Evolutionary conservation across 202 grass and related monocot species (phyloP), one percentile per base, ranked within the genome.

Genomic region (Zizania palustris): DNA sequence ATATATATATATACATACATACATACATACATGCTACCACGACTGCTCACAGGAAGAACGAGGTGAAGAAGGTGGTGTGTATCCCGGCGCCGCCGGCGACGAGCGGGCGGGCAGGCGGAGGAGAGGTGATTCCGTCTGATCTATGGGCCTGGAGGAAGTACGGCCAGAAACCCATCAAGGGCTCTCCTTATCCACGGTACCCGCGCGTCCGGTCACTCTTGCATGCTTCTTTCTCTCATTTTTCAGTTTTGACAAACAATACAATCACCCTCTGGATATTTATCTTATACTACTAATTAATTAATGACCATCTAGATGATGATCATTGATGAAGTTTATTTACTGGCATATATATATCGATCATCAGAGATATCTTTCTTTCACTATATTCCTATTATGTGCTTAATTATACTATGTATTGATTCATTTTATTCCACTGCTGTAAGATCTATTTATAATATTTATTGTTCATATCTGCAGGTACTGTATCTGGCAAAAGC

Each of bases 111-210:
- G 63, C 58, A 28, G 84, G 93, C 10, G 90, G 84, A 69, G 93
- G 93, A 38, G 93, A 96, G 56, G 82, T 96, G 16, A 89, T 96
- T 65, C 93, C 93, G 0, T 96, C 89, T 50, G 93, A 96, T 82
- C 87, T 92, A 37, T 96, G 93, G 93, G 93, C 93, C 34, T 96
- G 93, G 93, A 90, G 93, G 67, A 96, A 96, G 74, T 96, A 96
- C 37, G 93, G 93, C 4, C 93, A 92, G 73, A 96, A 96, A 64
- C 92, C 92, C 45, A 96, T 96, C 71, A 96, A 96, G 41, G 92
- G 92, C 6, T 96, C 93, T 60, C 93, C 93, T 75, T 88, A 96
- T 68, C 93, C 93, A 72, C 90, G 93, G 93, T 92, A 67, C 28
- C 28, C 28, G 49, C 16, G n/a, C n/a, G n/a, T n/a, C 19, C 16